A percentile compares a stretch with the other conserved stretches of the same genome.
phyloP scores from a whole-genome alignment of 441 rosid genomes.

The Populus trichocarpa region DNA sequence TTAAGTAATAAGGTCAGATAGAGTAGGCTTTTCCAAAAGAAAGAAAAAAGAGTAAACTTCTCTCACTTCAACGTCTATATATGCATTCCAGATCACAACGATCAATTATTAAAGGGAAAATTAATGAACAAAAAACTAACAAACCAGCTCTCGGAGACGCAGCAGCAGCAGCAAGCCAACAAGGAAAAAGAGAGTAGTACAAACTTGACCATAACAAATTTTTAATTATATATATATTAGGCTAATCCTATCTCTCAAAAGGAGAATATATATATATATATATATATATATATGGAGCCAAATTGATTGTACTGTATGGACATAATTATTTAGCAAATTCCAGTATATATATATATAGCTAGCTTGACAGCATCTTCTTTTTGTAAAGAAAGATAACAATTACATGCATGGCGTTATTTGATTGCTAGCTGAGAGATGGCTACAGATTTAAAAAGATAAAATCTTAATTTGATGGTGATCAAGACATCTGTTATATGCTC shows the following conservation, averaged over 20 bases:
- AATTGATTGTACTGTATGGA: background rate
- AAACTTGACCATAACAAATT: conserved; percentile 27
- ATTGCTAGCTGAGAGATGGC: conserved; percentile 2
- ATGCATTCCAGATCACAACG: background rate
- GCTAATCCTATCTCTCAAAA: background rate
- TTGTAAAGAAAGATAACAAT: background rate
- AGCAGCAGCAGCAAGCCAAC: background rate
- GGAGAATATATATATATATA: background rate
- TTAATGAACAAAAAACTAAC: background rate
- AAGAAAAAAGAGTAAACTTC: no score
- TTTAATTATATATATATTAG: background rate
- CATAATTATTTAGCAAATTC: background rate
- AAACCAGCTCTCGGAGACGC: background rate
- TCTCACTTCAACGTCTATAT: background rate
- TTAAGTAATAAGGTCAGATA: no score
- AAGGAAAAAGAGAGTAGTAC: conserved; percentile 18
- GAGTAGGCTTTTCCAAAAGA: no score
- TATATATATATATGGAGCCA: background rate
- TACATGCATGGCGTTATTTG: background rate
- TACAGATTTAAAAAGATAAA: background rate
- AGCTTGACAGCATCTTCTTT: conserved; percentile 2
- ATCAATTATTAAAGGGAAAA: background rate
- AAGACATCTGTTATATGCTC: no score
- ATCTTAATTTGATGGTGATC: background rate
- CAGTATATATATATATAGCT: background rate